Conservation (phyloP, 176 grass and related monocot genomes). For the Olyra latifolia region DNA sequence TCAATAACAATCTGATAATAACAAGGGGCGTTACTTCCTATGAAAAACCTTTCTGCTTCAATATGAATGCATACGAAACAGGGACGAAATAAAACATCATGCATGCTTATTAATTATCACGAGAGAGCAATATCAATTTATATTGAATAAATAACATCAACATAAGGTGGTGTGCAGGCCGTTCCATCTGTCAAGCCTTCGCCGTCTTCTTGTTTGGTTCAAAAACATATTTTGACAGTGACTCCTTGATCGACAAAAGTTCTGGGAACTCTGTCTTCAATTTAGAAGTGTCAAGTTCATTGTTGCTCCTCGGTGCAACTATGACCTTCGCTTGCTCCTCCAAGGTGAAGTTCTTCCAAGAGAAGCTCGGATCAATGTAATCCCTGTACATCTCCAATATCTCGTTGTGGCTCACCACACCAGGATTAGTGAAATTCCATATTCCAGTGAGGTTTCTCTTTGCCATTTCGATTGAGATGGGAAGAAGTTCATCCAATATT, state of each 20-base stretch:
- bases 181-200: conserved; percentile 50
- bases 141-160: conserved; percentile 42
- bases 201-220: conserved; percentile 61
- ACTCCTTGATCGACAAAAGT: conserved; percentile 78
- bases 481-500: conserved; percentile 81
- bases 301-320: conserved; percentile 85
- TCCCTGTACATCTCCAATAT: conserved; percentile 85
- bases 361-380: conserved; percentile 69
- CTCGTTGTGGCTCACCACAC: conserved; percentile 88
- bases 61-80: conserved; percentile 34
- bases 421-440: conserved; percentile 92
- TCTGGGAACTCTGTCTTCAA: conserved; percentile 70
- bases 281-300: conserved; percentile 68
- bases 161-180: conserved; percentile 9
- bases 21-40: conserved; percentile 26
- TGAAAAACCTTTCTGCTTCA: conserved; percentile 35
- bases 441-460: conserved; percentile 85
- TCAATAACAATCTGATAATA: conserved; percentile 13
- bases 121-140: conserved; percentile 32
- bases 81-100: neutral
- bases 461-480: conserved; percentile 86
- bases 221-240: conserved; percentile 66
- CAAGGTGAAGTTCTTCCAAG: conserved; percentile 83
- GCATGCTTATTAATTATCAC: conserved; percentile 34
- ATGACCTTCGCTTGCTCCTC: conserved; percentile 90